phyloP scores from a whole-genome alignment of 2,329 filamentous ascomycete genomes.

The Calonectria ilicicola region DNA sequence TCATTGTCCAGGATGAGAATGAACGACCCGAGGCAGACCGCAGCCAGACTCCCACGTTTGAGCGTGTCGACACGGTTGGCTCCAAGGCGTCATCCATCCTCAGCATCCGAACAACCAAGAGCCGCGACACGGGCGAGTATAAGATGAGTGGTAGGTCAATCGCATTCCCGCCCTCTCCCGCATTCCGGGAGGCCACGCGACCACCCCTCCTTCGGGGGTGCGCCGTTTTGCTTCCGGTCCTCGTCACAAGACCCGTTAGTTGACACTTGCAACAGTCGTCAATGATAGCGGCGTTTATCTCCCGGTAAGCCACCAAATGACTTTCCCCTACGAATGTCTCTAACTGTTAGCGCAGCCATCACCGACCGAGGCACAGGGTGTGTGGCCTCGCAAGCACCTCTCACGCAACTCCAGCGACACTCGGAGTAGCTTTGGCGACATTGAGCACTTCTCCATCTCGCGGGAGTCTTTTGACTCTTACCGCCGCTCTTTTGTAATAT shows the following conservation, averaged over 20 bases:
- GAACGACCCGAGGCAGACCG: slow-evolving; percentile 54
- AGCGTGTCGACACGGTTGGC: slow-evolving; percentile 72
- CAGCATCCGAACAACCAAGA: slow-evolving; percentile 70
- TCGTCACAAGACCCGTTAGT: slow-evolving; percentile 40
- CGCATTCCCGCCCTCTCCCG: neutral
- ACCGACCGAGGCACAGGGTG: slow-evolving; percentile 83
- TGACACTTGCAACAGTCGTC: slow-evolving; percentile 74
- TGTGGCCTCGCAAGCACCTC: slow-evolving; percentile 75
- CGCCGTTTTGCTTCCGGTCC: slow-evolving; percentile 31
- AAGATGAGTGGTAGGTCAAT: slow-evolving; percentile 79
- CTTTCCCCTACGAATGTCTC: neutral
- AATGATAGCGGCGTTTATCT: slow-evolving; percentile 96
- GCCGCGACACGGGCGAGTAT: slow-evolving; percentile 77
- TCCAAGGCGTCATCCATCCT: slow-evolving; percentile 72
- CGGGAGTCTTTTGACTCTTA: slow-evolving; percentile 98
- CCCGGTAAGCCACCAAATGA: slow-evolving; percentile 70
- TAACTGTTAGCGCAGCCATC: slow-evolving; percentile 72
- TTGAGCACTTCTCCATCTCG: slow-evolving; percentile 94
- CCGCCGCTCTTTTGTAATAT: slow-evolving; percentile 89
- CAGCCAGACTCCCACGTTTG: slow-evolving; percentile 58
- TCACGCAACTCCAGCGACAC: slow-evolving; percentile 66
- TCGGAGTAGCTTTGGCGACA: slow-evolving; percentile 77
- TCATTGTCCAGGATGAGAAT: slow-evolving; percentile 64
- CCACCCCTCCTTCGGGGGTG: slow-evolving; percentile 23
- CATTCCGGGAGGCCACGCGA: slow-evolving; percentile 19